phyloP scores from a whole-genome alignment of 2,329 filamentous ascomycete genomes.

The Penicillium concentricum region DNA sequence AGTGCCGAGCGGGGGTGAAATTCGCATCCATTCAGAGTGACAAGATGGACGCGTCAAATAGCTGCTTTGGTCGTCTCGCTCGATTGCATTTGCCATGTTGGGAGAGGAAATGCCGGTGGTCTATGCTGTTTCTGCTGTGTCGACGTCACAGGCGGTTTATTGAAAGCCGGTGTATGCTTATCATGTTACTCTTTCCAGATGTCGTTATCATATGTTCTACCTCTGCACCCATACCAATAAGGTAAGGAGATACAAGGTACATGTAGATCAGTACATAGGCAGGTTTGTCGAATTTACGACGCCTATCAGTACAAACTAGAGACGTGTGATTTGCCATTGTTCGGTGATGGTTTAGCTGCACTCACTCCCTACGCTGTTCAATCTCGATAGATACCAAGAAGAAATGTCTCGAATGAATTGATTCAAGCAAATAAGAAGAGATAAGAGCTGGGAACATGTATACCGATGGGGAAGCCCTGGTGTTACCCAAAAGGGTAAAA shows the following conservation, averaged over 20 bases:
- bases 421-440: conserved; percentile 1
- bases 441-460: conserved; percentile 18
- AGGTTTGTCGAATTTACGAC: not conserved
- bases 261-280: not conserved
- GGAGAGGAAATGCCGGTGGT: conserved; percentile 21
- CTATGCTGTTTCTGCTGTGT: not conserved
- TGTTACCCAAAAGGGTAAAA: conserved; percentile 34
- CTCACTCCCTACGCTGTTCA: not conserved
- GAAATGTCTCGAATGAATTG: not conserved
- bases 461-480: conserved; percentile 26
- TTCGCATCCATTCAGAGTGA: conserved; percentile 7
- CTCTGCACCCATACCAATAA: not conserved
- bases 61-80: conserved; percentile 12
- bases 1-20: conserved; percentile 18
- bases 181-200: not conserved
- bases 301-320: not conserved
- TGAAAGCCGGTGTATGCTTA: not conserved
- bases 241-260: not conserved
- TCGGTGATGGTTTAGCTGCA: not conserved
- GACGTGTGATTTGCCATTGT: not conserved
- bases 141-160: conserved; percentile 5
- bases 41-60: conserved; percentile 10
- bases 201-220: not conserved
- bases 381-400: not conserved
- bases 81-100: conserved; percentile 26